A percentile compares a stretch with the other conserved stretches of the same genome.
These are phyloP conservation scores for Heliamphora exappendiculata DNA, from an alignment of 148 eudicot genomes.

Conservation along the genomic window DNA sequence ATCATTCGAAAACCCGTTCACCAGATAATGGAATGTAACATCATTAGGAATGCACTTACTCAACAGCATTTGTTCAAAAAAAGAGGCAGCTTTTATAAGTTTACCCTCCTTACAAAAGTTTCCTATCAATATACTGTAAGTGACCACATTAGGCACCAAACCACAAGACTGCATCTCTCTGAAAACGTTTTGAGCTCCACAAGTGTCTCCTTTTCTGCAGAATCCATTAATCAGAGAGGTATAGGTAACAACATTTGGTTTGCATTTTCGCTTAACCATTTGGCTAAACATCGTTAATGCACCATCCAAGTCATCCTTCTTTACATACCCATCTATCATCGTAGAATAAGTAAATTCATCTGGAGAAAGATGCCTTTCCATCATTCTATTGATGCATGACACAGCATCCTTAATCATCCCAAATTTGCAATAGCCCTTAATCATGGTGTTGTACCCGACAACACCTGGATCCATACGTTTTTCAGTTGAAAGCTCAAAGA, in stretches of 20 bases:
- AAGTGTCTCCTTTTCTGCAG: conserved; percentile 40
- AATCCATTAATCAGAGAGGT: conserved; percentile 78
- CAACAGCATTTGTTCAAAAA: conserved; percentile 63
- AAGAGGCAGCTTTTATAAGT: conserved; percentile 52
- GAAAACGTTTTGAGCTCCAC: conserved; percentile 47
- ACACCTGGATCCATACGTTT: conserved; percentile 55
- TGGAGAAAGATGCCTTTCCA: conserved; percentile 31
- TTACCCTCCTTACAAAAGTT: conserved; percentile 62
- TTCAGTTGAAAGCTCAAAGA: conserved; percentile 44
- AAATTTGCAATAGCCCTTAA: conserved; percentile 73
- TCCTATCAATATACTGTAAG: conserved; percentile 64
- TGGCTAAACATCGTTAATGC: conserved; percentile 48
- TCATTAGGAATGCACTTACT: conserved; percentile 48
- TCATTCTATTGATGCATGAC: conserved; percentile 51
- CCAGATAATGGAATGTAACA: conserved; percentile 35
- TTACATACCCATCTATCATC: conserved; percentile 69
- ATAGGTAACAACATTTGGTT: conserved; percentile 81
- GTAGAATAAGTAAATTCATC: conserved; percentile 85
- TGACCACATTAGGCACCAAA: conserved; percentile 66
- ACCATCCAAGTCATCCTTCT: conserved; percentile 57
- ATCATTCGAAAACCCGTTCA: conserved; percentile 59
- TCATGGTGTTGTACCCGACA: conserved; percentile 75
- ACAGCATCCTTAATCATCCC: conserved; percentile 75
- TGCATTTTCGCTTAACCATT: conserved; percentile 49
- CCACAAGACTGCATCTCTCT: conserved; percentile 53